Conservation (phyloP, 306 rosid genomes). For the Dalbergia oliveri region DNA sequence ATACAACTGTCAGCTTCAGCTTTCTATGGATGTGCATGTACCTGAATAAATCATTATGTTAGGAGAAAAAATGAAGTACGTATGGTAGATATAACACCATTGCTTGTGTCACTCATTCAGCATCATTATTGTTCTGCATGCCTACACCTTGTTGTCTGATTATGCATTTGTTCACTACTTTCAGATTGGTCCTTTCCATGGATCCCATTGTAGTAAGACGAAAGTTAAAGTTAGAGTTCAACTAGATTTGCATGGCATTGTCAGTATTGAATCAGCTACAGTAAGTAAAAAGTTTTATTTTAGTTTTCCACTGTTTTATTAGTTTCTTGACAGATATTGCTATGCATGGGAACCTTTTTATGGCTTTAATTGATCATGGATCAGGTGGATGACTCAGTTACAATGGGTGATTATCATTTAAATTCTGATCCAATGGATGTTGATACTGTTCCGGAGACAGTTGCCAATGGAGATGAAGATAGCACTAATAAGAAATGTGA, state of each 20-base stretch:
- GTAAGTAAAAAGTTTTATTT: slow-evolving; percentile 62
- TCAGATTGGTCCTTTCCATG: slow-evolving; percentile 90
- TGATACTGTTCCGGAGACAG: slow-evolving; percentile 60
- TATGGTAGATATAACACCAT: slow-evolving; percentile 20
- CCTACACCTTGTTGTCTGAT: slow-evolving; percentile 38
- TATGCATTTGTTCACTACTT: slow-evolving; percentile 31
- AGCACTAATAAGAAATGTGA: slow-evolving; percentile 48
- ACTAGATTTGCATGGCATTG: slow-evolving; percentile 84
- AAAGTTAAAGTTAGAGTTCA: slow-evolving; percentile 82
- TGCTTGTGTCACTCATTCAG: slow-evolving; percentile 18
- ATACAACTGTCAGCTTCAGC: background rate
- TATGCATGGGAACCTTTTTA: slow-evolving; percentile 40
- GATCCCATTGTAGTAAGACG: slow-evolving; percentile 61
- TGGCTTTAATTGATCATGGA: slow-evolving; percentile 76
- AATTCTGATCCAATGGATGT: slow-evolving; percentile 68
- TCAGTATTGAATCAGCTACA: slow-evolving; percentile 79
- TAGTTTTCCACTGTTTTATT: slow-evolving; percentile 39
- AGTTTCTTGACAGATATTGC: slow-evolving; percentile 37
- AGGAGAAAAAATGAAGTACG: slow-evolving; percentile 28
- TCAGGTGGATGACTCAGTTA: slow-evolving; percentile 56
- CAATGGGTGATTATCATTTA: slow-evolving; percentile 51
- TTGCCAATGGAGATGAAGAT: slow-evolving; percentile 65
- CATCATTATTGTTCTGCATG: slow-evolving; percentile 19
- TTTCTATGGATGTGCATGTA: slow-evolving; percentile 8
- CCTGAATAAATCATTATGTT: slow-evolving; percentile 37